Conservation (phyloP, 108 stramenopile genomes). For the Seminavis robusta region DNA sequence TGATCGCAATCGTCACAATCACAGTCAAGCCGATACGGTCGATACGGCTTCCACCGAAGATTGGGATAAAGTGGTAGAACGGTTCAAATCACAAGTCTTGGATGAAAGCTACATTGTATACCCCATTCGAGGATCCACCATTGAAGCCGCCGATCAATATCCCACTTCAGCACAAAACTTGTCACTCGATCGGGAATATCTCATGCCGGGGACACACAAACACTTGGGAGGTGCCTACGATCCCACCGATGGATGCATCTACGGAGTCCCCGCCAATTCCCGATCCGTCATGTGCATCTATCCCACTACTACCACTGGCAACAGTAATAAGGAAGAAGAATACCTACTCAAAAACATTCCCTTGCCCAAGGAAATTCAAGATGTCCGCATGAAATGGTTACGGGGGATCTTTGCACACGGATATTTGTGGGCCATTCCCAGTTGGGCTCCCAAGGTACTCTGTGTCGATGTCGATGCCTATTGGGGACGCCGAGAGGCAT, state of each 20-base stretch:
- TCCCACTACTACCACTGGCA: constrained; percentile 8
- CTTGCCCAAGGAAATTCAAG: constrained; percentile 39
- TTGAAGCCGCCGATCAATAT: constrained; percentile 37
- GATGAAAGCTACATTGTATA: constrained; percentile 29
- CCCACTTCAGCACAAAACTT: constrained; percentile 4
- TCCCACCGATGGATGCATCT: constrained; percentile 61
- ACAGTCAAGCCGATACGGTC: too few species aligned
- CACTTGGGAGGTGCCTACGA: constrained; percentile 82
- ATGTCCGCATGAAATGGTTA: constrained; percentile 73
- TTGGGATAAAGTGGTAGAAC: constrained; percentile 25
- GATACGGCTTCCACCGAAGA: constrained; percentile 2
- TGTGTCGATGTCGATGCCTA: constrained; percentile 60
- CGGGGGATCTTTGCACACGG: constrained; percentile 70
- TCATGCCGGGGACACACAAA: constrained; percentile 62
- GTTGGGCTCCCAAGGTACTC: constrained; percentile 59
- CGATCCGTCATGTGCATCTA: constrained; percentile 52
- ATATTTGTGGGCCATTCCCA: constrained; percentile 76
- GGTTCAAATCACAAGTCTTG: constrained; percentile 21
- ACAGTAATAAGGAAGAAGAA: constrained; percentile 13
- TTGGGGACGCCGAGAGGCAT: constrained; percentile 39
- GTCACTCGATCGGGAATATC: constrained; percentile 21
- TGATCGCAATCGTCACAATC: too few species aligned
- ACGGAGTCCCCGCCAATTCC: constrained; percentile 71
- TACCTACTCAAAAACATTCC: constrained; percentile 51
- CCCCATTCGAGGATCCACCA: constrained; percentile 38